Conservation (phyloP, 164 flowering plant species). For the Piper betle region DNA sequence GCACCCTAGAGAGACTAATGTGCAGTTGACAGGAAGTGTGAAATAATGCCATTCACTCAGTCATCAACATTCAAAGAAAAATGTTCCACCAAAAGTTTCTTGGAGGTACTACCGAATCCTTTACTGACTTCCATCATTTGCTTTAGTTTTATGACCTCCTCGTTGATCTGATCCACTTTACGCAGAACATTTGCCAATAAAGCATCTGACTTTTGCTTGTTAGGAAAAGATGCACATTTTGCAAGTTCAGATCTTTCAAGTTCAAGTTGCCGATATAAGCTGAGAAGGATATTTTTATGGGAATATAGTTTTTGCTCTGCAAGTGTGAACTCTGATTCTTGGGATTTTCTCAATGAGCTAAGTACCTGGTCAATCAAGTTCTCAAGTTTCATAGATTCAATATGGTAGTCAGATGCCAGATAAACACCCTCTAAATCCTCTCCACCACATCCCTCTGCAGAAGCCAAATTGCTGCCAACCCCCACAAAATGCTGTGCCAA, state of each 20-base stretch:
- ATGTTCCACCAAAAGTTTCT: conserved; percentile 26
- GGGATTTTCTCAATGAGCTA: conserved; percentile 41
- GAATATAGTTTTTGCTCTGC: conserved; percentile 50
- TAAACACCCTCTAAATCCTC: neutral
- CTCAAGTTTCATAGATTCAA: conserved; percentile 3
- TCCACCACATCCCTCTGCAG: neutral
- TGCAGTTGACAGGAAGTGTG: neutral
- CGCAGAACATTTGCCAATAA: conserved; percentile 8
- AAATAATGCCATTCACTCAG: conserved; percentile 7
- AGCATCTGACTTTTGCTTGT: neutral
- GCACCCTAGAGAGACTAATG: neutral
- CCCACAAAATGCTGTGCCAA: neutral
- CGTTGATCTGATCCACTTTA: conserved; percentile 37
- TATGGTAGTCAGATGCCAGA: conserved; percentile 1
- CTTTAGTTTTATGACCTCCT: conserved; percentile 31
- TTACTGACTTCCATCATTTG: conserved; percentile 44
- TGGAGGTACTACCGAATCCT: conserved; percentile 50
- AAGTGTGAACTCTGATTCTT: conserved; percentile 44
- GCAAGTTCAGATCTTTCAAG: conserved; percentile 32
- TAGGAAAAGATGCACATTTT: conserved; percentile 2
- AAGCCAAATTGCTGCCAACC: neutral
- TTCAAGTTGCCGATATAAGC: conserved; percentile 45
- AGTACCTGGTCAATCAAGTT: conserved; percentile 22
- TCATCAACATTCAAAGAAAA: conserved; percentile 15
- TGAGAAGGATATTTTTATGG: conserved; percentile 32